Percentiles rank a stretch among this genome's conserved stretches.
phyloP scores from a whole-genome alignment of 768 basidiomycete species.

The Tulasnella sp. region DNA sequence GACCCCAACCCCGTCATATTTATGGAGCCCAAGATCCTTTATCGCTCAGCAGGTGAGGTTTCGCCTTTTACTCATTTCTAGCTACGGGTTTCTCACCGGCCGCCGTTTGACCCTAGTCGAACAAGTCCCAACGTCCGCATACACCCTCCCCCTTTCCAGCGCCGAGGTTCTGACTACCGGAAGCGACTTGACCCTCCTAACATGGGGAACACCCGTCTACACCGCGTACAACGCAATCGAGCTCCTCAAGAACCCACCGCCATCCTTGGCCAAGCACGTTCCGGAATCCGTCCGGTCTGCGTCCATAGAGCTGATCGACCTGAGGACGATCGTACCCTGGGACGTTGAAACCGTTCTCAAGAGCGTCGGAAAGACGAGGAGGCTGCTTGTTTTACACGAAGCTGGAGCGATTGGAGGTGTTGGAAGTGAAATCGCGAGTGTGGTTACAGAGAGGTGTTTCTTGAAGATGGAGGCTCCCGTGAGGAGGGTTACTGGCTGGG shows the following conservation, averaged over 20 bases:
- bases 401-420: conserved; percentile 80
- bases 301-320: conserved; percentile 80
- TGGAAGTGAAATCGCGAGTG: conserved; percentile 88
- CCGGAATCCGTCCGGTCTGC: conserved; percentile 58
- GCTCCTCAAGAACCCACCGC: conserved; percentile 59
- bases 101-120: conserved; percentile 49
- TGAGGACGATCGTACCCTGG: conserved; percentile 85
- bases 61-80: background rate
- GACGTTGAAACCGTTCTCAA: conserved; percentile 72
- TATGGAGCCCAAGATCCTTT: conserved; percentile 91
- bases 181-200: conserved; percentile 77
- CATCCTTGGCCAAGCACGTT: conserved; percentile 53
- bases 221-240: conserved; percentile 79
- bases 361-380: conserved; percentile 76
- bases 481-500: conserved; percentile 83
- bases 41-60: conserved; percentile 68
- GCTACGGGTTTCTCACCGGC: background rate
- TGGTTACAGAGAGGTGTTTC: conserved; percentile 83
- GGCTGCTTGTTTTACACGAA: conserved; percentile 86
- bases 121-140: conserved; percentile 88
- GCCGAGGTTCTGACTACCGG: conserved; percentile 72
- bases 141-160: conserved; percentile 67
- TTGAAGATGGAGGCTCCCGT: conserved; percentile 83
- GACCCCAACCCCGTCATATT: conserved; percentile 93
- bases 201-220: conserved; percentile 92